Base-by-base conservation (phyloP, 2,329 filamentous ascomycete species). In the Ilyonectria sp. region DNA sequence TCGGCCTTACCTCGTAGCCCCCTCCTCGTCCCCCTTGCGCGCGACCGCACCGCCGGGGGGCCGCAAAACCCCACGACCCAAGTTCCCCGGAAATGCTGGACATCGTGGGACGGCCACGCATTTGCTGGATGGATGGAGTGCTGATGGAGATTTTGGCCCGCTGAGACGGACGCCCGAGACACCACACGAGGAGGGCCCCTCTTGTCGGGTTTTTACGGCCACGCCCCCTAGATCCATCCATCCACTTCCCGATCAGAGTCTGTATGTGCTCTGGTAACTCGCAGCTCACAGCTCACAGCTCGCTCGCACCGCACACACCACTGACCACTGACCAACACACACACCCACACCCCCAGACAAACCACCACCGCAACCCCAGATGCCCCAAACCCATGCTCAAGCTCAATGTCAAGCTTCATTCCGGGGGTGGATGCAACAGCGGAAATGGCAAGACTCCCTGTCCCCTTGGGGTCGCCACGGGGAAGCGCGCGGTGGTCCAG, bases 1-100 rank as follows among this genome's bases (percentile, higher is more conserved):
- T 76, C 76, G 77, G 78, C 77, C 69, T 77, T 79, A 78, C 77
- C 69, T 79, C 76, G 78, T 75, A 77, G 77, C 77, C 65, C 67
- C 68, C 60, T 54, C 47, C 21, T 21, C 21, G 21, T 21, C 21
- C 21, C 21, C 11, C 26, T n/a, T n/a, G n/a, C 52, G 26, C 26
- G n/a, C 21, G 21, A 21, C 21, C 21, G 21, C 29, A 11, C 61
- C 56, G 58, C 61, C 47, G 56, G 70, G 65, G 71, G 60, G 47
- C 64, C 66, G 66, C 69, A 52, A 52, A 70, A 72, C 67, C 69
- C 70, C 71, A 75, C 73, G 73, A 26, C 26, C 26, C 66, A 66
- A 73, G 44, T 58, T 79, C 78, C 78, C 78, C 78, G 73, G 77
- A 79, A 79, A 6, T 63, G 70, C 69, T 67, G 66, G 61, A 62